A percentile compares a stretch with the other conserved stretches of the same genome.
These are phyloP conservation scores for Excoecaria agallocha DNA, from an alignment of 345 rosid species.

Conservation along the genomic window DNA sequence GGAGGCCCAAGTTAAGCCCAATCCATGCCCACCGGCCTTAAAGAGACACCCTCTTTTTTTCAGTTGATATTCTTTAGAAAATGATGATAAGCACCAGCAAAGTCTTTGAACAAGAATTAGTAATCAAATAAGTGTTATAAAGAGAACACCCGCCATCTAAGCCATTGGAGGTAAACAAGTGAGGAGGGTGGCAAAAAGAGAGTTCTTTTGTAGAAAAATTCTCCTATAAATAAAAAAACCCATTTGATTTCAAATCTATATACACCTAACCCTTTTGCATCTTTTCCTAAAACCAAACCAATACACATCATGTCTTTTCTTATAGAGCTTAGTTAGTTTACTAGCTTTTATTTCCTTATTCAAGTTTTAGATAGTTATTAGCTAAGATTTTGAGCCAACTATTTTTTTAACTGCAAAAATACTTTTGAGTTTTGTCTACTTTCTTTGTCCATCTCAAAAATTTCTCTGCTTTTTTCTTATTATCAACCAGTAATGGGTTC, in stretches of 20 bases:
- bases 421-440: conserved; percentile 21
- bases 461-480: conserved; percentile 23
- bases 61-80: background rate
- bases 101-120: conserved; percentile 17
- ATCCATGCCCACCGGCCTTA: background rate
- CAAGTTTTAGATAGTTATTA: conserved; percentile 29
- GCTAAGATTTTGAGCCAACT: conserved; percentile 43
- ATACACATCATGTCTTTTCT: conserved; percentile 34
- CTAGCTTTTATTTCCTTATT: conserved; percentile 27
- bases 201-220: conserved; percentile 11
- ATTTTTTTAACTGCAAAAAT: conserved; percentile 38
- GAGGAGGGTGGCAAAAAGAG: conserved; percentile 43
- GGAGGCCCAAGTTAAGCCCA: background rate
- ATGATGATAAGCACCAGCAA: background rate
- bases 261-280: conserved; percentile 39
- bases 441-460: conserved; percentile 21
- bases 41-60: background rate
- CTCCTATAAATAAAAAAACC: background rate
- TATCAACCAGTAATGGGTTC: conserved; percentile 62
- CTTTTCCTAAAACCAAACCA: conserved; percentile 44
- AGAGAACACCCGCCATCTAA: conserved; percentile 38
- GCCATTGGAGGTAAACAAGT: conserved; percentile 12
- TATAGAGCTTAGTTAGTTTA: conserved; percentile 46
- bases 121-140: conserved; percentile 25
- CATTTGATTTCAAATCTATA: background rate